Percentiles rank a stretch among this genome's conserved stretches.
Conservation (phyloP, 2,329 filamentous ascomycete genomes). For the Zopfia rhizophila region DNA sequence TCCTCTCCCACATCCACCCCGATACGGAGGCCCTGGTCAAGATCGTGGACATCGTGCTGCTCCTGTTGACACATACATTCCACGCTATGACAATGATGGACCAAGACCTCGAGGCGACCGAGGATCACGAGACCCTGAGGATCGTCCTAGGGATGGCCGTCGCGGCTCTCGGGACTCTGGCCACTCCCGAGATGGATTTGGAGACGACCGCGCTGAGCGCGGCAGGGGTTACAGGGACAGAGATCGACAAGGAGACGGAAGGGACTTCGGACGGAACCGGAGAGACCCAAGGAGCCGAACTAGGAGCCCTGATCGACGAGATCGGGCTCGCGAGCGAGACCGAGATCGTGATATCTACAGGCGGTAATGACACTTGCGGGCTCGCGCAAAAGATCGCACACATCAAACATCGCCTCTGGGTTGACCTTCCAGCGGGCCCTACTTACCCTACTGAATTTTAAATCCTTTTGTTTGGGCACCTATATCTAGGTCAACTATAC, state of each 20-base stretch:
- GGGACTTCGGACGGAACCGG: conserved; percentile 38
- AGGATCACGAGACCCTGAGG: conserved; percentile 48
- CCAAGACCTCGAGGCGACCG: conserved; percentile 27
- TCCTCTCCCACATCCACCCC: conserved; percentile 46
- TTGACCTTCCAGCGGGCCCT: too few species aligned
- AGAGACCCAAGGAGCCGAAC: conserved; percentile 46
- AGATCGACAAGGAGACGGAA: conserved; percentile 32
- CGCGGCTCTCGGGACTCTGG: conserved; percentile 46
- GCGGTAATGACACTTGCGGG: too few species aligned
- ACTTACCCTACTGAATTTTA: too few species aligned
- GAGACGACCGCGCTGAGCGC: conserved; percentile 41
- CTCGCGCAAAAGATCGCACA: too few species aligned
- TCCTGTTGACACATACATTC: conserved; percentile 57
- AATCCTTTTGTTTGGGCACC: too few species aligned
- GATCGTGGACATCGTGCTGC: conserved; percentile 33
- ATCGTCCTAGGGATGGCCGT: conserved; percentile 38
- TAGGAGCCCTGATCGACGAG: conserved; percentile 46
- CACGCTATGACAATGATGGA: conserved; percentile 49
- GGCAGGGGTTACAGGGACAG: conserved; percentile 38
- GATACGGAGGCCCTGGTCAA: conserved; percentile 39
- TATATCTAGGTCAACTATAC: too few species aligned
- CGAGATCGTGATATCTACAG: conserved; percentile 41
- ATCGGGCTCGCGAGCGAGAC: conserved; percentile 35
- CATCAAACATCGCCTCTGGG: too few species aligned
- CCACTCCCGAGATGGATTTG: conserved; percentile 44